Base-by-base conservation (phyloP, 805 yeast species). In the Metschnikowia anglica region DNA sequence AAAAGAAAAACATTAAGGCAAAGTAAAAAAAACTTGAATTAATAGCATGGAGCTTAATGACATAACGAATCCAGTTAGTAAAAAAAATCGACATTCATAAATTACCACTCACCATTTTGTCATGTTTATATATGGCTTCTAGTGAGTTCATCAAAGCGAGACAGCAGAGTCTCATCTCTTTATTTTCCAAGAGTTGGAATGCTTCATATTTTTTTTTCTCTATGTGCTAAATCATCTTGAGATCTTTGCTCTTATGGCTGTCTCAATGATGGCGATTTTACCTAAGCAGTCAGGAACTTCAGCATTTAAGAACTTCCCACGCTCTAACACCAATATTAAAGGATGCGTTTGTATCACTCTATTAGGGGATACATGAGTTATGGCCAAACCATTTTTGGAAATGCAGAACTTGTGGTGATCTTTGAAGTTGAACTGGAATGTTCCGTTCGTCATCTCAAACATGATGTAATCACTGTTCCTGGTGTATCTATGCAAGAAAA, bases 391-490 rank as follows among this genome's bases (percentile, higher is more conserved):
- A 42, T 78, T 72, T 53, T 83, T 83, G 33, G 90, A 84, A 29
- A 91, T 62, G 46, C 95, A 82, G 42, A 90, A 68, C 66, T 93
- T 93, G 65, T 85, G 90, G 60, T 93, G 99, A 66, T 93, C 98
- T 62, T 85, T 85, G 68, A 93, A 93, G 66, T 93, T 93, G 70
- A 90, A 90, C 64, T 93, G 99, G 64, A 86, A 81, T 31, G 88
- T 83, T 16, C 96, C 97, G 59, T 89, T 88, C 59, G 95, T 87
- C 70, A 93, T 68, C 62, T 88, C 91, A 69, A 93, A 93, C 95
- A 90, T 85, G 43, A 90, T 88, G 61, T 79, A 88, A 49, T 81
- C 83, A 34, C 81, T 77, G 41, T 83, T 81, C 62, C 98, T 81
- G 18, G 88, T 80, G 60, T 86, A 88, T 55, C 95, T 77, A 69